Conservation (phyloP, 371 early-diverging fungal genomes). For the Zancudomyces culisetae region DNA sequence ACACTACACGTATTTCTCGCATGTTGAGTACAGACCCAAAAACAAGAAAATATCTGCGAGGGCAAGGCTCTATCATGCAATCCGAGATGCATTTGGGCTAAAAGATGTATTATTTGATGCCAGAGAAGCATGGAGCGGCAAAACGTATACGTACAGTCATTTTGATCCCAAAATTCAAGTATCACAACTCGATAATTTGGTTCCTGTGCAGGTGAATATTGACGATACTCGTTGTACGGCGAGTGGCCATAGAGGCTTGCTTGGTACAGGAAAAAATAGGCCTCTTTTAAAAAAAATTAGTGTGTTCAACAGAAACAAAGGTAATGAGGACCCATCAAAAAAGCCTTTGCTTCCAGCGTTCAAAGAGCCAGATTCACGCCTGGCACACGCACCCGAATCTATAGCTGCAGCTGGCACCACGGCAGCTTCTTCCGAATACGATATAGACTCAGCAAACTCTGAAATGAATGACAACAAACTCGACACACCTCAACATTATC, state of each 20-base stretch:
- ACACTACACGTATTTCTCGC: slow-evolving; percentile 64
- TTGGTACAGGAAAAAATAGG: background rate
- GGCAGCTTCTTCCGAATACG: background rate
- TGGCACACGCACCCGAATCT: background rate
- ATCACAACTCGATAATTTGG: slow-evolving; percentile 11
- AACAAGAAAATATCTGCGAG: slow-evolving; percentile 30
- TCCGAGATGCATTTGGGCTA: slow-evolving; percentile 62
- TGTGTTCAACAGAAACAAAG: background rate
- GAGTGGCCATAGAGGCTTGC: background rate
- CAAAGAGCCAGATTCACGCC: background rate
- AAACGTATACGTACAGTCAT: slow-evolving; percentile 52
- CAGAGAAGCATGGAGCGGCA: slow-evolving; percentile 52
- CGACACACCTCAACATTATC: background rate
- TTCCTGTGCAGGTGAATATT: slow-evolving; percentile 6
- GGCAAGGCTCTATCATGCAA: slow-evolving; percentile 52
- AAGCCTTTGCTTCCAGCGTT: background rate
- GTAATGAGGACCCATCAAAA: background rate
- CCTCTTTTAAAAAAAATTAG: background rate
- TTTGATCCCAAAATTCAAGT: slow-evolving; percentile 49
- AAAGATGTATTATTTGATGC: slow-evolving; percentile 70
- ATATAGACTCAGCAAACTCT: background rate
- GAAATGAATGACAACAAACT: background rate
- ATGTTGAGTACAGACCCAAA: slow-evolving; percentile 42
- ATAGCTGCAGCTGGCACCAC: background rate
- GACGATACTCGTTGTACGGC: background rate